Evolutionary conservation across 345 rosid genomes (phyloP).

Genomic region (Carallia pectinifolia): DNA sequence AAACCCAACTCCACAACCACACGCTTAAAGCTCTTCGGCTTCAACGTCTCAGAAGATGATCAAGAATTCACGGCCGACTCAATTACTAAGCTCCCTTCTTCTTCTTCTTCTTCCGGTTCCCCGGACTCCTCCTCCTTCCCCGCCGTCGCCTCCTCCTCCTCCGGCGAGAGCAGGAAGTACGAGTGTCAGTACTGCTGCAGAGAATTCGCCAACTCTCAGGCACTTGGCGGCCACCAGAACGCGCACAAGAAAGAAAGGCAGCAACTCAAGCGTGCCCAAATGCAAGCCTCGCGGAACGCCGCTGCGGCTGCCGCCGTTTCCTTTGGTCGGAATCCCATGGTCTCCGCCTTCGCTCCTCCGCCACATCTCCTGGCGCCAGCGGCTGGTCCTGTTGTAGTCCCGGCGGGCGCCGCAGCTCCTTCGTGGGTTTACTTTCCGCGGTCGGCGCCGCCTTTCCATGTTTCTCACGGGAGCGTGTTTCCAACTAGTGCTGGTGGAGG

Average conservation of each 20-base stretch:
- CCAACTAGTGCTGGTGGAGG: conserved; percentile 23
- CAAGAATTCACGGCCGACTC: conserved; percentile 11
- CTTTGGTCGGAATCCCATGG: conserved; percentile 52
- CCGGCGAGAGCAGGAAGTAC: conserved; percentile 45
- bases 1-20: conserved; percentile 32
- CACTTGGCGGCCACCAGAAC: conserved; percentile 97
- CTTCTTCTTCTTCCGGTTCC: conserved; percentile 9
- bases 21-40: conserved; percentile 84
- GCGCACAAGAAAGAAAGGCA: conserved; percentile 97
- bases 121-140: neutral
- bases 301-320: conserved; percentile 38
- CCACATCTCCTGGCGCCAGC: conserved; percentile 56
- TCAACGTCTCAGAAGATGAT: conserved; percentile 68
- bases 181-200: conserved; percentile 91
- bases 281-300: conserved; percentile 61
- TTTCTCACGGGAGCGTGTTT: conserved; percentile 54
- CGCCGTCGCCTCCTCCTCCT: neutral
- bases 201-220: conserved; percentile 92
- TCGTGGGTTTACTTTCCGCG: conserved; percentile 93
- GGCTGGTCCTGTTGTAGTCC: conserved; percentile 41
- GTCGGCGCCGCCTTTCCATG: conserved; percentile 60
- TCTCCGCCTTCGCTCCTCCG: conserved; percentile 50
- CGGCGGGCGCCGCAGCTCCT: conserved; percentile 33
- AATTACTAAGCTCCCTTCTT: neutral
- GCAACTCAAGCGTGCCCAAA: conserved; percentile 84